These are phyloP conservation scores for Boletus fagicola DNA, from an alignment of 768 basidiomycete species.

Conservation along the genomic window DNA sequence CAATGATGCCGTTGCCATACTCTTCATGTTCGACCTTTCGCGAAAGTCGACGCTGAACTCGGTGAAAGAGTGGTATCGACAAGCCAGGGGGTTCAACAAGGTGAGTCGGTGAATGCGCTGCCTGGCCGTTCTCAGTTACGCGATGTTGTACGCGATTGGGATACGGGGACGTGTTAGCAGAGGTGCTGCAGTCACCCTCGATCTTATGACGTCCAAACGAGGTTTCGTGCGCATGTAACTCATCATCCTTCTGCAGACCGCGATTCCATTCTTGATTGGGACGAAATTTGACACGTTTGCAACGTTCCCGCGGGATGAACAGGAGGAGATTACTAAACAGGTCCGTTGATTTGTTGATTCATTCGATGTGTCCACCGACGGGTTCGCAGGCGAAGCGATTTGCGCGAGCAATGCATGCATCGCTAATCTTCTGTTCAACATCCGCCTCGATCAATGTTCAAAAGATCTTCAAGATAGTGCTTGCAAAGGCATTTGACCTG, in stretches of 20 bases:
- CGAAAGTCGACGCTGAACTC: slow-evolving; percentile 97
- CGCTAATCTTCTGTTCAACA: slow-evolving; percentile 99
- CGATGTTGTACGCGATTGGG: neutral
- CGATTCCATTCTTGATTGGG: slow-evolving; percentile 97
- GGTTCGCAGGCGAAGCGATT: slow-evolving; percentile 85
- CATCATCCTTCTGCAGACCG: slow-evolving; percentile 59
- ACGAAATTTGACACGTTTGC: slow-evolving; percentile 98
- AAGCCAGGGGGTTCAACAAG: slow-evolving; percentile 99
- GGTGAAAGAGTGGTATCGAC: slow-evolving; percentile 99
- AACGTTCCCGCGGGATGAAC: slow-evolving; percentile 94
- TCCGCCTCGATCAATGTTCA: slow-evolving; percentile 99
- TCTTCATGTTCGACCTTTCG: slow-evolving; percentile 99
- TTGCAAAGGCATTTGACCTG: slow-evolving; percentile 96
- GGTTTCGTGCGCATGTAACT: slow-evolving; percentile 15
- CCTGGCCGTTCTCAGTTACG: neutral
- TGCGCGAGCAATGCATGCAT: slow-evolving; percentile 98
- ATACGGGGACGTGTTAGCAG: neutral
- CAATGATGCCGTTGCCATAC: slow-evolving; percentile 98
- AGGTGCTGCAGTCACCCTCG: neutral
- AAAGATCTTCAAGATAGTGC: slow-evolving; percentile 98
- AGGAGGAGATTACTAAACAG: slow-evolving; percentile 99
- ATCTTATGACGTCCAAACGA: slow-evolving; percentile 4
- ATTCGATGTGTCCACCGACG: slow-evolving; percentile 6
- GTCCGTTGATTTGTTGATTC: slow-evolving; percentile 38
- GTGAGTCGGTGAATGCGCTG: slow-evolving; percentile 40